Conservation (phyloP, 306 rosid species). For the Ochetophila trinervis region DNA sequence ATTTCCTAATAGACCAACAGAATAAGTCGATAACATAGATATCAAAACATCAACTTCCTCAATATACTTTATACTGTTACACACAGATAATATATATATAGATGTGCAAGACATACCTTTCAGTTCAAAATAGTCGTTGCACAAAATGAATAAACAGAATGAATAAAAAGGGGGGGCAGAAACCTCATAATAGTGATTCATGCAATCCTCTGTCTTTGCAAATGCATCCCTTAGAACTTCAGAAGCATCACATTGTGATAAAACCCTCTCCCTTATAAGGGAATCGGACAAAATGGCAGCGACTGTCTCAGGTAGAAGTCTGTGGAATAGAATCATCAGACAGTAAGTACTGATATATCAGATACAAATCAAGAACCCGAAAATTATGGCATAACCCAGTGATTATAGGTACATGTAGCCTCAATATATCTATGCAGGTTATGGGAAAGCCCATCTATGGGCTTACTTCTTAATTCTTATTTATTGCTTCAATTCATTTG, state of each 20-base stretch:
- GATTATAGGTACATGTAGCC: not conserved
- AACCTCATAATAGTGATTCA: constrained; percentile 89
- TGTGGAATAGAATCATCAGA: constrained; percentile 34
- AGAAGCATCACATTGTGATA: constrained; percentile 74
- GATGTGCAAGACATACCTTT: not conserved
- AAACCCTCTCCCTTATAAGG: constrained; percentile 62
- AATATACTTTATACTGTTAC: no score
- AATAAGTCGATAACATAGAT: no score
- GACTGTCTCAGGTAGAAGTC: constrained; percentile 75
- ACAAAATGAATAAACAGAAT: constrained; percentile 2
- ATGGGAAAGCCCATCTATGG: not conserved
- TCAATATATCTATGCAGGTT: not conserved
- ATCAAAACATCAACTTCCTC: no score
- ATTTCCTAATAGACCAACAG: no score
- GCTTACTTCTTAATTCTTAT: no score
- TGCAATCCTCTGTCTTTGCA: constrained; percentile 72
- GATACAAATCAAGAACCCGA: constrained; percentile 16
- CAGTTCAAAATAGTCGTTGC: not conserved
- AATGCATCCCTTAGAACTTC: constrained; percentile 86
- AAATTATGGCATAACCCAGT: not conserved
- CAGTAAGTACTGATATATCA: constrained; percentile 16
- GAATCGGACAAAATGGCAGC: constrained; percentile 73
- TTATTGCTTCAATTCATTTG: not conserved
- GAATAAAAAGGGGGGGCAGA: constrained; percentile 7
- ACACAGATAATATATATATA: not conserved